Evolutionary conservation across 345 rosid species (phyloP).

Genomic region (Cochlearia excelsa): DNA sequence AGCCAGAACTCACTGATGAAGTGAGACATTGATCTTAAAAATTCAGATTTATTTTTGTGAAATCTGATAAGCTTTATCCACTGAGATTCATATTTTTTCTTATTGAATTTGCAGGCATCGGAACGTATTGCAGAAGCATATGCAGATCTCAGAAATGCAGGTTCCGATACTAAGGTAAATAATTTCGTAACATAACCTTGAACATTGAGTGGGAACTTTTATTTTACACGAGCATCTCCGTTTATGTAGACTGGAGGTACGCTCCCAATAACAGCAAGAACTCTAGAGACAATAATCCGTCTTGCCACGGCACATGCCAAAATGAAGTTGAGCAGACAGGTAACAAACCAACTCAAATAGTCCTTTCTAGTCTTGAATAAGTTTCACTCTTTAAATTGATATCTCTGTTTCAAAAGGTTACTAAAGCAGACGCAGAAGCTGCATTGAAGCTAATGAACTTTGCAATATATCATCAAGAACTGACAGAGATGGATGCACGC

Average conservation of each 20-base stretch:
- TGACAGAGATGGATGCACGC: slow-evolving; percentile 94
- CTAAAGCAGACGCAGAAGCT: slow-evolving; percentile 79
- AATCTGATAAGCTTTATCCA: background rate
- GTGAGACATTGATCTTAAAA: slow-evolving; percentile 35
- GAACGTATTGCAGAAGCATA: slow-evolving; percentile 89
- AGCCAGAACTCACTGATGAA: slow-evolving; percentile 95
- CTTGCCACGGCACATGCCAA: slow-evolving; percentile 98
- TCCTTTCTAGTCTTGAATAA: background rate
- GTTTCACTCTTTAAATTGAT: background rate
- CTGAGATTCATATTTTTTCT: slow-evolving; percentile 13
- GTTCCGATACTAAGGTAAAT: slow-evolving; percentile 70
- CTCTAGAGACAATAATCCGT: slow-evolving; percentile 94
- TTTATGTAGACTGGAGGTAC: slow-evolving; percentile 90
- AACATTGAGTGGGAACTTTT: slow-evolving; percentile 1
- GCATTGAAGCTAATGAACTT: slow-evolving; percentile 86
- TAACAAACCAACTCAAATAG: slow-evolving; percentile 30
- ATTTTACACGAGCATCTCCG: slow-evolving; percentile 7
- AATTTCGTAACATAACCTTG: slow-evolving; percentile 15
- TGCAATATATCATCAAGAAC: slow-evolving; percentile 93
- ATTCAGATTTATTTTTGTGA: background rate
- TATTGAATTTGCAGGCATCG: slow-evolving; percentile 58
- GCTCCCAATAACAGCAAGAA: slow-evolving; percentile 96
- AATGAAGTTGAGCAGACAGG: slow-evolving; percentile 86
- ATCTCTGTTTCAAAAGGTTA: slow-evolving; percentile 48
- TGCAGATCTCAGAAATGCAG: slow-evolving; percentile 83